A percentile compares a stretch with the other conserved stretches of the same genome.
Conservation (phyloP, 2,329 filamentous ascomycete genomes). For the Aspergillus calidoustus region DNA sequence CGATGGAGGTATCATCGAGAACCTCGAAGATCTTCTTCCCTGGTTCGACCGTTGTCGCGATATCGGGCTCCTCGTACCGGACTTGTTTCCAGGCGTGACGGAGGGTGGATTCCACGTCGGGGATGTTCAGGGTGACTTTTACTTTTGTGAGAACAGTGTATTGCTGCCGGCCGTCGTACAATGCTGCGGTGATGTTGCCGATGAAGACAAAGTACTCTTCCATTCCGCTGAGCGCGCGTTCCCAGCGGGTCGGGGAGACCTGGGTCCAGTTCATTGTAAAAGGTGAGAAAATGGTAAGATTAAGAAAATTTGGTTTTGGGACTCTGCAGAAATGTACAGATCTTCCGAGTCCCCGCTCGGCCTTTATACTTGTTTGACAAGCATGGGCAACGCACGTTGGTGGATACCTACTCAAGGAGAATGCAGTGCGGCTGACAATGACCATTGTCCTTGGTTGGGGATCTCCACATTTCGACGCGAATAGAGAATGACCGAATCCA, state of each 20-base stretch:
- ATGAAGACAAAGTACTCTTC: conserved; percentile 5
- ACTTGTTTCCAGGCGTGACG: conserved; percentile 1
- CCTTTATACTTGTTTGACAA: too few relatives aligned
- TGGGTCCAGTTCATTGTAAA: neutral
- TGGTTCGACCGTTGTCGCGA: neutral
- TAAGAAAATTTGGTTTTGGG: too few relatives aligned
- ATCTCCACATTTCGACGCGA: too few relatives aligned
- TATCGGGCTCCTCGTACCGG: conserved; percentile 1
- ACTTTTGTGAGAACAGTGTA: neutral
- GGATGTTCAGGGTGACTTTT: neutral
- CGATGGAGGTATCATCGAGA: neutral
- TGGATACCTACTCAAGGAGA: too few relatives aligned
- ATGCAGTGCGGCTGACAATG: too few relatives aligned
- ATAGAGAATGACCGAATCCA: too few relatives aligned
- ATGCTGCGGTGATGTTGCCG: neutral
- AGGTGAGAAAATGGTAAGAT: too few relatives aligned
- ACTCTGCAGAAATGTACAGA: too few relatives aligned
- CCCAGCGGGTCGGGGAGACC: conserved; percentile 3
- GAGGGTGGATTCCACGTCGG: neutral
- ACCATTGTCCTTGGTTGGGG: too few relatives aligned
- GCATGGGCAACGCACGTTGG: too few relatives aligned
- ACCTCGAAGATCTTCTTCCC: conserved; percentile 9
- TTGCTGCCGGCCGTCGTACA: neutral
- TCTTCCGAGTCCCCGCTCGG: too few relatives aligned
- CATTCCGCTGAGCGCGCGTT: neutral